phyloP scores from a whole-genome alignment of 495 filamentous ascomycete species.

The Letharia lupina region DNA sequence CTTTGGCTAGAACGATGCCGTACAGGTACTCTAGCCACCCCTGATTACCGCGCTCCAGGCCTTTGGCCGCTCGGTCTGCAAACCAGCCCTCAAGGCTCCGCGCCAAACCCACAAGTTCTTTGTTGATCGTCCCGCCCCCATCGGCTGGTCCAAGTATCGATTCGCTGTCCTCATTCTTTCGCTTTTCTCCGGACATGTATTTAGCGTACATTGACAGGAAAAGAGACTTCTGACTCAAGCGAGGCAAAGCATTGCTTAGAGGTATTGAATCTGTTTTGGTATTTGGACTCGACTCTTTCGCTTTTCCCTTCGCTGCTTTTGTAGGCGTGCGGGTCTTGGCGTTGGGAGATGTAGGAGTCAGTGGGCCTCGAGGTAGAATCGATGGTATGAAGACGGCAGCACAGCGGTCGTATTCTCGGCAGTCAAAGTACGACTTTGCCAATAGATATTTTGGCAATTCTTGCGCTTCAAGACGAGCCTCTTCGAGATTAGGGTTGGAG shows the following conservation, averaged over 20 bases:
- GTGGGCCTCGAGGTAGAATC: conserved; percentile 53
- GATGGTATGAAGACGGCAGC: conserved; percentile 81
- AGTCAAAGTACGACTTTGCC: conserved; percentile 93
- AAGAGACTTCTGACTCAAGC: conserved; percentile 77
- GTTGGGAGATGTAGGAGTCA: conserved; percentile 41
- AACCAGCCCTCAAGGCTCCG: conserved; percentile 75
- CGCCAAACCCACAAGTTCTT: conserved; percentile 65
- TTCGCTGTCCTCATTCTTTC: conserved; percentile 90
- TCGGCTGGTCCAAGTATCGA: conserved; percentile 95
- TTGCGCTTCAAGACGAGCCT: conserved; percentile 68
- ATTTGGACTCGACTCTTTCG: conserved; percentile 26
- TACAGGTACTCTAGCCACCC: conserved; percentile 97
- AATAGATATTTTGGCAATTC: conserved; percentile 80
- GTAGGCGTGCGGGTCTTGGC: conserved; percentile 34
- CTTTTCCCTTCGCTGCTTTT: conserved; percentile 50
- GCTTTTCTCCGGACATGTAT: conserved; percentile 88
- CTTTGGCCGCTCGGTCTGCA: conserved; percentile 47
- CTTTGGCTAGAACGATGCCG: conserved; percentile 79
- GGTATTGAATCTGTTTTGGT: conserved; percentile 28
- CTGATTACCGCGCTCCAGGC: conserved; percentile 57
- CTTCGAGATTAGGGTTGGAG: conserved; percentile 49
- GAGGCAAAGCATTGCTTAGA: conserved; percentile 39
- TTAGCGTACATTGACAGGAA: conserved; percentile 91
- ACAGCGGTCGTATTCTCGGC: conserved; percentile 90
- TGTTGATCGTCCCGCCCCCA: conserved; percentile 71